Evolutionary conservation across 306 rosid species (phyloP), one percentile per base, ranked within the genome.

Genomic region (Malus fusca): DNA sequence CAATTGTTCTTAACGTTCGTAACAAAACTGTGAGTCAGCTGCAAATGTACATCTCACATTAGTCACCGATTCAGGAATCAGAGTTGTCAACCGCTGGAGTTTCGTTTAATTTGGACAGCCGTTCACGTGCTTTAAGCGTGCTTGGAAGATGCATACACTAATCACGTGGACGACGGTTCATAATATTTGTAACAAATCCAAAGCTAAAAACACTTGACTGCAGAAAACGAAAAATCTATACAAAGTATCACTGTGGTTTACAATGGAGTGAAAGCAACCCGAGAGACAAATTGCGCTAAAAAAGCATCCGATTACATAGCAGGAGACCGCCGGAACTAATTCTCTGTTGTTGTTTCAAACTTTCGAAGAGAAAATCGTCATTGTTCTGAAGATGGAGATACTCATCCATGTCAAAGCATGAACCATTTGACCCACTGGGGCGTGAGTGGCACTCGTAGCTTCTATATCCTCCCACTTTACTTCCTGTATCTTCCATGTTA

Each of bases 281-380:
- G 19, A 81, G 17, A 77, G 19, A 60, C 55, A 17, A 26, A 17
- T 25, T 22, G 68, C n/a, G 11, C 84, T 88, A 88, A 31, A 86
- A 82, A 46, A 88, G 79, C 85, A 88, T 76, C 71, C 72, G 73
- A 68, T 80, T 79, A 85, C 98, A 90, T 14, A 95, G 78, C 69
- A 92, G 43, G 69, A 95, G 79, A 80, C 88, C 75, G 43, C 98
- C 93, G 1, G 91, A 92, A 76, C 66, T 76, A 63, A 89, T 87
- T 79, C 86, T 92, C 30, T 75, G 92, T 4, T 76, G 90, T 64
- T 88, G 97, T 75, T 69, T 88, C 88, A 88, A 83, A 67, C 84
- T 90, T 87, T 92, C 97, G 1, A 80, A 23, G 70, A 92, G 85
- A 66, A 85, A 77, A 66, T 92, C 92, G 75, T 92, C 97, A 55